phyloP scores from a whole-genome alignment of 2,329 filamentous ascomycete species.

The Ophiocordyceps australis region DNA sequence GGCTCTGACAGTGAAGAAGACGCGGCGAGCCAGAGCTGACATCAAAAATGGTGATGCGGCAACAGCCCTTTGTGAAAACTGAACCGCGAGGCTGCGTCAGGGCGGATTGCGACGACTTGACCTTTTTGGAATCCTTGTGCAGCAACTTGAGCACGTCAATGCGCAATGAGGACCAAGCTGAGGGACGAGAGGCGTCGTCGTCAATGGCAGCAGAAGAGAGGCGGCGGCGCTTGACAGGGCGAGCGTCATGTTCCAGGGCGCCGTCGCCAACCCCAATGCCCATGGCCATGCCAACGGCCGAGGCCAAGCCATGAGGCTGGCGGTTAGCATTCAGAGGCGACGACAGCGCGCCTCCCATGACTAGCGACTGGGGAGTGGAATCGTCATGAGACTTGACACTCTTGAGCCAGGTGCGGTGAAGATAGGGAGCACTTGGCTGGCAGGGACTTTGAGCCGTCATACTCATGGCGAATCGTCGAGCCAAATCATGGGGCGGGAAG shows the following conservation, averaged over 20 bases:
- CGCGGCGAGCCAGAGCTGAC: conserved; percentile 15
- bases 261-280: conserved; percentile 17
- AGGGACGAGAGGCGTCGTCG: conserved; percentile 10
- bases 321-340: conserved; percentile 16
- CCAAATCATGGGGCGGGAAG: too few relatives aligned
- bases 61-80: conserved; percentile 15
- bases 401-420: conserved; percentile 34
- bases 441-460: conserved; percentile 29
- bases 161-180: conserved; percentile 23
- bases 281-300: conserved; percentile 19
- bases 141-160: conserved; percentile 34
- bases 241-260: conserved; percentile 29
- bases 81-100: conserved; percentile 13
- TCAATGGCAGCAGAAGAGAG: conserved; percentile 19
- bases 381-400: conserved; percentile 23
- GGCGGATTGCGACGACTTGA: conserved; percentile 10
- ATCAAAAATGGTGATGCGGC: conserved; percentile 18
- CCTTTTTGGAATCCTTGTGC: conserved; percentile 25
- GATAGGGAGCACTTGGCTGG: conserved; percentile 31
- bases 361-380: too few relatives aligned
- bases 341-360: conserved; percentile 25
- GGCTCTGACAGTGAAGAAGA: conserved; percentile 33
- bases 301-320: conserved; percentile 14
- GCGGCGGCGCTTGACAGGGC: conserved; percentile 31
- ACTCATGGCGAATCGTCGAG: too few relatives aligned